Conservation (phyloP, 208 protist genomes). For the Acanthamoeba comandoni region DNA sequence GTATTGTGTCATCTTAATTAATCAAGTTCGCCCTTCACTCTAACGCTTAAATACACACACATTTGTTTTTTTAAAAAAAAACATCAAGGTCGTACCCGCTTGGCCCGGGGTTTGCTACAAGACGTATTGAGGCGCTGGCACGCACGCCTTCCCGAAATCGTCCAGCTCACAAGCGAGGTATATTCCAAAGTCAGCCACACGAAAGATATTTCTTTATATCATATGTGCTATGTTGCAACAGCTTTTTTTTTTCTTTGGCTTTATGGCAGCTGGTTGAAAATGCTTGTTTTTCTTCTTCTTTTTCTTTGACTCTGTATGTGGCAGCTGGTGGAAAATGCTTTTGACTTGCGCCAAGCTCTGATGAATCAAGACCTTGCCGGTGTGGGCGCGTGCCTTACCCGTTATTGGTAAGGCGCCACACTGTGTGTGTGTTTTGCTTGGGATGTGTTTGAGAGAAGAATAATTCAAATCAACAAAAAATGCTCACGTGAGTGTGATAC, state of each 20-base stretch:
- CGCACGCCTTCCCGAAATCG: slow-evolving; percentile 13
- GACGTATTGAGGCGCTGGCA: slow-evolving; percentile 79
- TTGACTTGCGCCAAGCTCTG: slow-evolving; percentile 6
- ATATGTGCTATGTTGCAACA: neutral
- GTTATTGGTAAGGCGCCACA: slow-evolving; percentile 2
- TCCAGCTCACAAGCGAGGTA: neutral
- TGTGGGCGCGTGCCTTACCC: neutral
- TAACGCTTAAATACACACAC: neutral
- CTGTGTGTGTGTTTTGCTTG: too few relatives aligned
- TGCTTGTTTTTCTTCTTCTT: neutral
- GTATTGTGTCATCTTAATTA: slow-evolving; percentile 1
- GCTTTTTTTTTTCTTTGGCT: neutral
- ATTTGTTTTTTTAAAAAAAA: neutral
- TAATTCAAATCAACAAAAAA: too few relatives aligned
- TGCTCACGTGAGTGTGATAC: too few relatives aligned
- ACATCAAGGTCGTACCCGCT: slow-evolving; percentile 48
- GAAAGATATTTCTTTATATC: neutral
- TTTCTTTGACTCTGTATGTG: neutral
- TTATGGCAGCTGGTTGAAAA: too few relatives aligned
- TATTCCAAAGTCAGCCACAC: neutral
- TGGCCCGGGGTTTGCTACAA: slow-evolving; percentile 78
- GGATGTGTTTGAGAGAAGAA: too few relatives aligned
- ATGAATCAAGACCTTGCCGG: neutral
- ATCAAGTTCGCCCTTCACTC: neutral
- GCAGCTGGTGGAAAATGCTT: slow-evolving; percentile 30